Conservation (phyloP, 1,139 yeast genomes). For the Hyphopichia wangnamkhiaoensis region DNA sequence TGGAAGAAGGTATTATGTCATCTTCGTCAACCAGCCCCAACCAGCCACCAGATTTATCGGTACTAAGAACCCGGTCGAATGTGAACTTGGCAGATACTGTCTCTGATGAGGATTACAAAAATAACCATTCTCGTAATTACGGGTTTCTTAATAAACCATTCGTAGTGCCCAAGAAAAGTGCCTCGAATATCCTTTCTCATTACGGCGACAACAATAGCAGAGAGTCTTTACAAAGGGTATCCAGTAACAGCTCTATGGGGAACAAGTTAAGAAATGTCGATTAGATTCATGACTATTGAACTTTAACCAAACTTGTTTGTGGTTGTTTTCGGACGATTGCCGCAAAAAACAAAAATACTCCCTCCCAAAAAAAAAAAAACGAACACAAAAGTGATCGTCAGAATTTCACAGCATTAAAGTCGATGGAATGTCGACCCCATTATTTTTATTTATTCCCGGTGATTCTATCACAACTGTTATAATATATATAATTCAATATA, state of each 20-base stretch:
- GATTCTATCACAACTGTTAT: too few species aligned
- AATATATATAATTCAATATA: too few species aligned
- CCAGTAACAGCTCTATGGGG: slow-evolving; percentile 21
- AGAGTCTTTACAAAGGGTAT: slow-evolving; percentile 27
- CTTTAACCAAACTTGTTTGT: background rate
- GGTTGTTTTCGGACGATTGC: background rate
- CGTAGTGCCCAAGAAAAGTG: slow-evolving; percentile 29
- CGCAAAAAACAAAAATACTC: slow-evolving; percentile 1
- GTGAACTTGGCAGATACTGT: slow-evolving; percentile 31
- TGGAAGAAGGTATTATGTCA: slow-evolving; percentile 35
- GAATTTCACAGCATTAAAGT: too few species aligned
- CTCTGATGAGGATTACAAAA: slow-evolving; percentile 12
- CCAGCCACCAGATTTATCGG: slow-evolving; percentile 20
- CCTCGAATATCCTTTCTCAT: slow-evolving; percentile 14
- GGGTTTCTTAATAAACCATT: slow-evolving; percentile 39
- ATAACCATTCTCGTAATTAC: slow-evolving; percentile 12
- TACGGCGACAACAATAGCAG: slow-evolving; percentile 28
- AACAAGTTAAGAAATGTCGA: slow-evolving; percentile 8
- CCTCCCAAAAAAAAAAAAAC: too few species aligned
- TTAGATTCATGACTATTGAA: background rate
- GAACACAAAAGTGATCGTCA: too few species aligned
- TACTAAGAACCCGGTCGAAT: slow-evolving; percentile 43
- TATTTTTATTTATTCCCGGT: too few species aligned
- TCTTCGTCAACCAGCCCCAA: slow-evolving; percentile 18
- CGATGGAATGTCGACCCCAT: too few species aligned